Evolutionary conservation across 2,329 filamentous ascomycete species (phyloP).

Genomic region (Colletotrichum melonis): DNA sequence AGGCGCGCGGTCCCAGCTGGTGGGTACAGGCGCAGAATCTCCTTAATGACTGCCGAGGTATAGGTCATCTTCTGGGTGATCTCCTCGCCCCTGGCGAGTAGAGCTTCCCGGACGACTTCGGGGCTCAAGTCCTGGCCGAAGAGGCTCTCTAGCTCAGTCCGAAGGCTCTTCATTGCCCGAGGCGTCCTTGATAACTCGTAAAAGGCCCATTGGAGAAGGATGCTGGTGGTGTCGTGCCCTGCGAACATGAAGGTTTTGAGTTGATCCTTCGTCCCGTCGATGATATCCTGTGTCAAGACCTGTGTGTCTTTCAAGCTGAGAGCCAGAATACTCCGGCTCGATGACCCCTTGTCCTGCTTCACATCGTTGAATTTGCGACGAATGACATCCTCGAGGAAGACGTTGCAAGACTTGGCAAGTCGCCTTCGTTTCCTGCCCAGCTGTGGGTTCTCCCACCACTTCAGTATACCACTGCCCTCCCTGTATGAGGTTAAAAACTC

Average conservation of each 20-base stretch:
- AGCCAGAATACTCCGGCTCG: constrained; percentile 46
- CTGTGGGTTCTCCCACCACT: constrained; percentile 39
- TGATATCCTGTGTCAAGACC: constrained; percentile 40
- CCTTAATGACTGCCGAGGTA: constrained; percentile 51
- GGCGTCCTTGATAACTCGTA: constrained; percentile 50
- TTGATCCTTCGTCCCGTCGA: constrained; percentile 48
- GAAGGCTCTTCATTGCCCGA: constrained; percentile 41
- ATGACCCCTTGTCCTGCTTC: constrained; percentile 11
- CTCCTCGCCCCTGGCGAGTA: constrained; percentile 44
- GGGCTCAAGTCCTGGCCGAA: constrained; percentile 46
- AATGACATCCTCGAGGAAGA: constrained; percentile 40
- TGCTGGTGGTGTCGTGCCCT: constrained; percentile 54
- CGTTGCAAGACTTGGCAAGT: constrained; percentile 39
- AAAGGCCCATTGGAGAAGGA: constrained; percentile 48
- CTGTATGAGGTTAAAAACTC: constrained; percentile 40
- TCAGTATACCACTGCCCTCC: constrained; percentile 35
- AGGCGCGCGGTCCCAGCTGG: constrained; percentile 46
- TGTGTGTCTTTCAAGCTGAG: constrained; percentile 46
- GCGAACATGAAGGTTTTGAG: constrained; percentile 54
- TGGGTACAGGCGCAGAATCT: constrained; percentile 48
- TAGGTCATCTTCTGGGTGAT: constrained; percentile 48
- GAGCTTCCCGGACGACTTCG: constrained; percentile 38
- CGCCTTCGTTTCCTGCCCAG: constrained; percentile 35
- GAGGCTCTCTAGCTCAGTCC: constrained; percentile 48
- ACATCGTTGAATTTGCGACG: constrained; percentile 38